Conservation (phyloP, 495 filamentous ascomycete species). For the Lasiosphaeria miniovina region DNA sequence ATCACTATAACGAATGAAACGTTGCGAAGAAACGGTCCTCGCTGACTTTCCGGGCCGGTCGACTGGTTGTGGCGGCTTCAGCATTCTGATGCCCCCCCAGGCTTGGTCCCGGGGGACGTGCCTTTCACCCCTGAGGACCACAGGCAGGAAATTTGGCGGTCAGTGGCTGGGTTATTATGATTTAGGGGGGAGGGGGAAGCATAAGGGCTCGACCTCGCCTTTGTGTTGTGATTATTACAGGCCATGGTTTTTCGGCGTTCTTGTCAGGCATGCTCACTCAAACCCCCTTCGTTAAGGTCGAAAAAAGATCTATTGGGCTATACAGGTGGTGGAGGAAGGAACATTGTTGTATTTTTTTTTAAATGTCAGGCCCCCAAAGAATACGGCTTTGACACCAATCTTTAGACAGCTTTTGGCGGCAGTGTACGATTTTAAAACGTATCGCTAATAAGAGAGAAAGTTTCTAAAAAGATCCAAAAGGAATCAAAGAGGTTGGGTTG, state of each 20-base stretch:
- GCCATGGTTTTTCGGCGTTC: slow-evolving; percentile 1
- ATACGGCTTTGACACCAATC: too few relatives aligned
- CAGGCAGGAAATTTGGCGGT: slow-evolving; percentile 16
- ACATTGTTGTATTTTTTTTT: too few relatives aligned
- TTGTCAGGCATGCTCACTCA: neutral
- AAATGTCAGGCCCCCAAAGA: too few relatives aligned
- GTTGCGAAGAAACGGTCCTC: neutral
- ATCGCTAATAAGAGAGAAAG: too few relatives aligned
- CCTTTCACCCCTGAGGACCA: slow-evolving; percentile 5
- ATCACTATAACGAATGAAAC: slow-evolving; percentile 83
- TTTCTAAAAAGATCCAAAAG: too few relatives aligned
- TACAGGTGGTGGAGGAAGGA: too few relatives aligned
- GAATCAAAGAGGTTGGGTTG: too few relatives aligned
- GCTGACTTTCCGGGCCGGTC: neutral
- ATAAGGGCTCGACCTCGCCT: neutral
- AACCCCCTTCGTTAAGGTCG: too few relatives aligned
- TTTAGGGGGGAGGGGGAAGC: neutral
- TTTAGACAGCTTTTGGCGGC: too few relatives aligned
- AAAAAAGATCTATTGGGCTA: too few relatives aligned
- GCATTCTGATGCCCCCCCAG: neutral
- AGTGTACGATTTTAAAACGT: too few relatives aligned
- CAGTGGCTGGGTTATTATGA: slow-evolving; percentile 9
- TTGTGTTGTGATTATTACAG: neutral
- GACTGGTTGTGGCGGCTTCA: neutral
- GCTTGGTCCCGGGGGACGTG: neutral